Evolutionary conservation across 768 basidiomycete genomes (phyloP).

Genomic region (Candolleomyces eurysporus): DNA sequence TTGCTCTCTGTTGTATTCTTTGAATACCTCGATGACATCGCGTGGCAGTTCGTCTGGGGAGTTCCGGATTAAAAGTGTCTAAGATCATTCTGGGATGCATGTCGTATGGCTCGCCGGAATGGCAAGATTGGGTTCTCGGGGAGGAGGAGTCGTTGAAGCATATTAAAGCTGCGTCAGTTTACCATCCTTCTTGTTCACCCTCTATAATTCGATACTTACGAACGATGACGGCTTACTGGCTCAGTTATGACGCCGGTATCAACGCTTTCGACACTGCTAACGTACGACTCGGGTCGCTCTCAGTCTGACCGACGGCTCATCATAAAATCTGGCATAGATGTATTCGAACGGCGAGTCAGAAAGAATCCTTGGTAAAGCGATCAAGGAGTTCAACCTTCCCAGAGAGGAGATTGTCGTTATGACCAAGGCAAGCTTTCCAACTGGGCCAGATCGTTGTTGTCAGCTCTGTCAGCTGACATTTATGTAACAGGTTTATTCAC

Average conservation of each 20-base stretch:
- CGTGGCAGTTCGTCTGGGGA: conserved; percentile 42
- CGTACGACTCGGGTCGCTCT: conserved; percentile 18
- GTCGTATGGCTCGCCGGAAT: conserved; percentile 54
- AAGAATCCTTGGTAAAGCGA: conserved; percentile 65
- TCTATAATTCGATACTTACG: conserved; percentile 3
- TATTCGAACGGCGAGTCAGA: conserved; percentile 71
- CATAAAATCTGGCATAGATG: conserved; percentile 29
- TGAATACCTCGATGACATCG: background rate
- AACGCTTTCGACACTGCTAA: conserved; percentile 62
- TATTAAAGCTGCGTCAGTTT: conserved; percentile 44
- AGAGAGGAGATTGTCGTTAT: conserved; percentile 75
- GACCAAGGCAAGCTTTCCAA: conserved; percentile 46
- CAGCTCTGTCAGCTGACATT: background rate
- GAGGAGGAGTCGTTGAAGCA: conserved; percentile 53
- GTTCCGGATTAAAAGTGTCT: conserved; percentile 62
- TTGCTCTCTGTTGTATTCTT: background rate
- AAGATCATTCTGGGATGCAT: conserved; percentile 64
- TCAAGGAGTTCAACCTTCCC: conserved; percentile 65
- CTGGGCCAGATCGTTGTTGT: background rate
- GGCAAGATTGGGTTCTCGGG: conserved; percentile 46
- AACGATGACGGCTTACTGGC: background rate
- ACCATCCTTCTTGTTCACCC: background rate
- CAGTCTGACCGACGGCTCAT: background rate
- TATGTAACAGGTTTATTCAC: conserved; percentile 35
- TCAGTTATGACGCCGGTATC: conserved; percentile 60